Conservation (phyloP, 1,284 basidiomycete genomes). For the Ganoderma sp. region DNA sequence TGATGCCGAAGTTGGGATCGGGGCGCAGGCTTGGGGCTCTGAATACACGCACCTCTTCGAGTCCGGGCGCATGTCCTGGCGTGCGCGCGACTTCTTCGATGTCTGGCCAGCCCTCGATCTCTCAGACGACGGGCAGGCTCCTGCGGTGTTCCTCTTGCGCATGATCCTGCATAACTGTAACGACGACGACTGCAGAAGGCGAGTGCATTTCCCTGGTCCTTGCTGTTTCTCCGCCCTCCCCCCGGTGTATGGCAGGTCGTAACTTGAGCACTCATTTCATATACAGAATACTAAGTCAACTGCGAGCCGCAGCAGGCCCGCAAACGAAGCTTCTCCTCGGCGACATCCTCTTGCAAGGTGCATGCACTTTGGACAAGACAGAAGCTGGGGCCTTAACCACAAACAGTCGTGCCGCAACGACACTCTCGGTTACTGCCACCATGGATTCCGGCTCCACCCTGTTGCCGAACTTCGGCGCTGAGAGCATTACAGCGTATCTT, state of each 20-base stretch:
- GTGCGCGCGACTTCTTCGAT: slow-evolving; percentile 70
- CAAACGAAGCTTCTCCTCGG: slow-evolving; percentile 64
- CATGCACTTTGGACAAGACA: slow-evolving; percentile 45
- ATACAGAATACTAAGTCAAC: slow-evolving; percentile 35
- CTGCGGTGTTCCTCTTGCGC: slow-evolving; percentile 65
- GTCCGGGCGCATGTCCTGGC: slow-evolving; percentile 33
- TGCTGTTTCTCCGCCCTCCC: no score
- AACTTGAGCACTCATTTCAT: no score
- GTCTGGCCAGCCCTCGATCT: slow-evolving; percentile 35
- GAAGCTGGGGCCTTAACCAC: slow-evolving; percentile 14
- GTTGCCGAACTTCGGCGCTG: slow-evolving; percentile 67
- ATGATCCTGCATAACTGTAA: slow-evolving; percentile 77
- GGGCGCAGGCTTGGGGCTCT: slow-evolving; percentile 37
- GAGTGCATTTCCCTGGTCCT: background rate
- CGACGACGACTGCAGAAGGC: slow-evolving; percentile 45
- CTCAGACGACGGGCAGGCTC: slow-evolving; percentile 8
- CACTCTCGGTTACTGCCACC: slow-evolving; percentile 38
- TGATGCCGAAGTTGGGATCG: slow-evolving; percentile 27
- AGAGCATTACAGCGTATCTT: slow-evolving; percentile 67
- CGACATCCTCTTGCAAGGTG: slow-evolving; percentile 68
- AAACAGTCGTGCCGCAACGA: background rate
- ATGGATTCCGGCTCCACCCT: slow-evolving; percentile 47
- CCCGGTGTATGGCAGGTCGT: no score
- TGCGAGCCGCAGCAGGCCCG: slow-evolving; percentile 36
- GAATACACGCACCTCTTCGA: slow-evolving; percentile 32